Base-by-base conservation (phyloP, 2,329 filamentous ascomycete species). In the Dothideomycetes sp. region DNA sequence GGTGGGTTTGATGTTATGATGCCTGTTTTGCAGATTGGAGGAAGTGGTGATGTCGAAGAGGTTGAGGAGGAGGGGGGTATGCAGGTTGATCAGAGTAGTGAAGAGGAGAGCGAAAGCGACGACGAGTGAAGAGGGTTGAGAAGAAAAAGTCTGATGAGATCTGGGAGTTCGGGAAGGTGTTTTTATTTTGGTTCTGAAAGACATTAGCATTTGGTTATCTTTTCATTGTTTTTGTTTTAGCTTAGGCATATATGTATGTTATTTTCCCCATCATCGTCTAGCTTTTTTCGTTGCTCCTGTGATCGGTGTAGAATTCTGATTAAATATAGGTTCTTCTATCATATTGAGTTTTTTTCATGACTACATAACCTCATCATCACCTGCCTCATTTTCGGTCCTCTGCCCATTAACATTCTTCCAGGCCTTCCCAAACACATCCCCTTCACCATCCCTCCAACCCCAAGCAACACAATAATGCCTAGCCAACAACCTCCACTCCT, bases 401-500 rank as follows among this genome's bases (percentile, higher is more conserved):
- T 32, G 22, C 20, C 45, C 48, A 13, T 35, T 12, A 6, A 50
- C 30, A 15, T 25, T 10, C 4, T 19, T 34, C 45, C 45, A 47
- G 9, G 47, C 45, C 4, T 33, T 24, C 1, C 9, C 15, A 35
- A 47, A 50, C 7, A 41, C 32, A 4, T 41, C 28, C 4, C 19
- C 27, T n/a, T 34, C 47, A 1, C 54, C 58, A 22, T 78, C 76
- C 51, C 75, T 79, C 76, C 83, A 93, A 1, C 80, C 91, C 89
- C 89, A 96, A 4, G 78, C 80, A 30, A 98, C 73, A 48, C 88
- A 79, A 55, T 98, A 98, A 67, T 98, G 91, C 49, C 74, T 76
- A 1, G 87, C 84, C 51, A 98, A 63, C 51, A 98, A 62, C 53
- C 81, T 72, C 82, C 91, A 94, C 64, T 98, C 91, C 62, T 98